These are phyloP conservation scores for Vanrija humicola DNA, from an alignment of 1,284 basidiomycete species.

Conservation along the genomic window DNA sequence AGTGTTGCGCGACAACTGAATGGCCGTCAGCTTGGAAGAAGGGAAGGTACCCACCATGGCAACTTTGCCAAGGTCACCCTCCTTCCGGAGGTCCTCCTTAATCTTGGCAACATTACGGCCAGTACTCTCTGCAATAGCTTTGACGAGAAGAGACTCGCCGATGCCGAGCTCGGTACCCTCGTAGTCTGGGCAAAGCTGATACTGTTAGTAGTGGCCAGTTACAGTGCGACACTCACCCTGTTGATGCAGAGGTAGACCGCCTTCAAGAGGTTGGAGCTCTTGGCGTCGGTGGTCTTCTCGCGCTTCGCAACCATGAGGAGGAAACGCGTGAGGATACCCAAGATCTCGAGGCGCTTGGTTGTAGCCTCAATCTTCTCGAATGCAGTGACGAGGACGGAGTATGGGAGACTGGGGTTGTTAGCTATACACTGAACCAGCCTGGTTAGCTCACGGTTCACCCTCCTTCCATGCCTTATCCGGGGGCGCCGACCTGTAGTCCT, in stretches of 20 bases:
- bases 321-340: constrained; percentile 79
- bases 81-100: constrained; percentile 87
- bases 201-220: neutral
- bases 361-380: constrained; percentile 91
- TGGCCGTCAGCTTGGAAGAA: neutral
- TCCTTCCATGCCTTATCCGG: constrained; percentile 80
- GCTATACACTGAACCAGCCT: neutral
- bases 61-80: constrained; percentile 92
- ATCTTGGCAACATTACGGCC: constrained; percentile 77
- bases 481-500: constrained; percentile 59
- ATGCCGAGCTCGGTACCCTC: constrained; percentile 94
- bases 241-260: constrained; percentile 97
- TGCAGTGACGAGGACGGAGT: constrained; percentile 81
- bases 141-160: constrained; percentile 89
- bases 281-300: constrained; percentile 39
- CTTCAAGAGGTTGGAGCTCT: constrained; percentile 68
- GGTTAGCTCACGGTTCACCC: constrained; percentile 67
- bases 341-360: constrained; percentile 93
- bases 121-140: constrained; percentile 92
- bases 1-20: constrained; percentile 81
- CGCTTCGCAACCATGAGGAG: constrained; percentile 80
- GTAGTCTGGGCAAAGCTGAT: constrained; percentile 88
- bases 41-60: constrained; percentile 67
- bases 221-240: constrained; percentile 57
- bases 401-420: constrained; percentile 68